phyloP scores from a whole-genome alignment of 768 basidiomycete genomes.

The Gymnopilus dilepis region DNA sequence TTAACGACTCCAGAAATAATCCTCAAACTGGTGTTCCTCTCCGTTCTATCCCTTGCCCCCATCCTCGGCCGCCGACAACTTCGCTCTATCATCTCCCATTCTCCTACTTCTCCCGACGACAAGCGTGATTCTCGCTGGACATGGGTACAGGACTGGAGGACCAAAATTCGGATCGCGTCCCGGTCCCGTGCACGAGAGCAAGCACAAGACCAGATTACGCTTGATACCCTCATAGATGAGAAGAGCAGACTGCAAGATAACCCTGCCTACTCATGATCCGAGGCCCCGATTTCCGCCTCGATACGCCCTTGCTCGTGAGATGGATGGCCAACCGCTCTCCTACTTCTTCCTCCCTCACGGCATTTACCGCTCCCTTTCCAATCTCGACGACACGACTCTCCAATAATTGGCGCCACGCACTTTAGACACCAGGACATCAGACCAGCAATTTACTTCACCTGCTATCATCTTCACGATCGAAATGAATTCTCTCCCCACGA shows the following conservation, averaged over 20 bases:
- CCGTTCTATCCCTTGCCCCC: conserved; percentile 85
- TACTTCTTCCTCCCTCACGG: not conserved
- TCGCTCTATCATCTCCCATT: conserved; percentile 55
- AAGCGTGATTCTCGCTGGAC: conserved; percentile 48
- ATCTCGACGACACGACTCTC: not conserved
- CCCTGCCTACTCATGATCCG: conserved; percentile 31
- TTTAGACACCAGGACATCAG: conserved; percentile 7
- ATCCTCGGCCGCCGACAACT: conserved; percentile 78
- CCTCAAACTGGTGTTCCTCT: conserved; percentile 81
- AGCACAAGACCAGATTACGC: conserved; percentile 47
- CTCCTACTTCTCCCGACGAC: conserved; percentile 30
- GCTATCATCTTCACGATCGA: conserved; percentile 25
- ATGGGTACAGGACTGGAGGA: conserved; percentile 75
- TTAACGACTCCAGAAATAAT: conserved; percentile 84
- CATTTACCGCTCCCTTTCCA: not conserved
- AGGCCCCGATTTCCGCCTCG: not conserved
- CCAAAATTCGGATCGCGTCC: conserved; percentile 60
- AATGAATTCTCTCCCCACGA: conserved; percentile 20
- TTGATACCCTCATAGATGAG: conserved; percentile 60
- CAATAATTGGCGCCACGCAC: conserved; percentile 2
- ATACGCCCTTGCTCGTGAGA: not conserved
- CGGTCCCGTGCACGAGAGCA: conserved; percentile 55
- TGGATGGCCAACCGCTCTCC: not conserved
- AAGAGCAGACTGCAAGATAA: conserved; percentile 51
- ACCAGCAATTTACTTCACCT: conserved; percentile 12